These are phyloP conservation scores for Talaromyces sp. DNA, from an alignment of 2,329 filamentous ascomycete species.

Conservation along the genomic window DNA sequence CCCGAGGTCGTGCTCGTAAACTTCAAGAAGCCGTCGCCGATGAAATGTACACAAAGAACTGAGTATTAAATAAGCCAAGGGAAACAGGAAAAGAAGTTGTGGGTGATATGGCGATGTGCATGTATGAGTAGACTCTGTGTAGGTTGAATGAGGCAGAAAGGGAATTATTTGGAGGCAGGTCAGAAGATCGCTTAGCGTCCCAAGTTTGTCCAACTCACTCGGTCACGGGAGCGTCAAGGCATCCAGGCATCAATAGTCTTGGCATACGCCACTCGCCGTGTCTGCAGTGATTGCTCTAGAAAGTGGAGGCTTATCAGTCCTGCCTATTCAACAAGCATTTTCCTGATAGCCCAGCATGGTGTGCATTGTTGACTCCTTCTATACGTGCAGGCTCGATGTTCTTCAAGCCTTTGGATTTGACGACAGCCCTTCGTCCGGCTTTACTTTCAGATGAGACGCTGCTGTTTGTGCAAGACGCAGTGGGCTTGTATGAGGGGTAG, in stretches of 20 bases:
- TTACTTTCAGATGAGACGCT: conserved; percentile 91
- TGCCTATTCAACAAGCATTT: neutral
- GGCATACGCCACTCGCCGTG: conserved; percentile 11
- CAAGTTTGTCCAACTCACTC: conserved; percentile 11
- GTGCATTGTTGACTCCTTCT: conserved; percentile 12
- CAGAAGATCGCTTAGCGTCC: conserved; percentile 22
- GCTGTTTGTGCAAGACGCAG: conserved; percentile 94
- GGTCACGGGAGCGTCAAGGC: conserved; percentile 10
- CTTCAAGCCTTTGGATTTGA: conserved; percentile 91
- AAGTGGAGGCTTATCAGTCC: conserved; percentile 1
- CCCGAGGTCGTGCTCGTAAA: neutral
- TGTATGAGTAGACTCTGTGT: neutral
- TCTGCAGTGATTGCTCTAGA: neutral
- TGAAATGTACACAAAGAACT: neutral
- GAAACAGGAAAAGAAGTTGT: neutral
- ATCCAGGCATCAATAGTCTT: conserved; percentile 12
- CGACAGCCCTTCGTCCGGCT: conserved; percentile 88
- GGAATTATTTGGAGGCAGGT: conserved; percentile 5
- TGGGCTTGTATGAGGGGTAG: conserved; percentile 96
- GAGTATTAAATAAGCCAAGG: neutral
- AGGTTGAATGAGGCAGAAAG: neutral
- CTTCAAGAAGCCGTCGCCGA: neutral
- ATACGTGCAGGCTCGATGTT: conserved; percentile 72
- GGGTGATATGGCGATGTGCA: neutral
- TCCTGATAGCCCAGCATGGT: conserved; percentile 19